Conservation (phyloP, 148 eudicot genomes). For the Vaccinium myrtillus region DNA sequence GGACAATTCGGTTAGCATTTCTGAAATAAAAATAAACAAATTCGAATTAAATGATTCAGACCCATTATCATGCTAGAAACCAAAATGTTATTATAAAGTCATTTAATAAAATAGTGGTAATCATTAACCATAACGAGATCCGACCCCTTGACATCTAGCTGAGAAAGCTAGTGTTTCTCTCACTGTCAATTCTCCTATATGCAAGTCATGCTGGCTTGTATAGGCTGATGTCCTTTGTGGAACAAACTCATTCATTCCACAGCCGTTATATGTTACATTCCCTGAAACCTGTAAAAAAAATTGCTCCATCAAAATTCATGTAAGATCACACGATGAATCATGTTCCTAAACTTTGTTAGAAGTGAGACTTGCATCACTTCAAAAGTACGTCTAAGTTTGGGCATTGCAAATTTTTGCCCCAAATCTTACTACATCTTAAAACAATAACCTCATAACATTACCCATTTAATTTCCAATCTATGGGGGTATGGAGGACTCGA, state of each 20-base stretch:
- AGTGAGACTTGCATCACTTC: not conserved
- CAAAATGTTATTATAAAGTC: not conserved
- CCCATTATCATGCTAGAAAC: not conserved
- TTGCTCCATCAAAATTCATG: not conserved
- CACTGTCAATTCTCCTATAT: conserved; percentile 64
- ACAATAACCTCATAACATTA: too few species aligned
- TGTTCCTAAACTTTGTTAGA: not conserved
- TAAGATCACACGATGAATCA: not conserved
- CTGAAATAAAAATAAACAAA: conserved; percentile 20
- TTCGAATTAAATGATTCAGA: not conserved
- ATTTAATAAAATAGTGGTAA: not conserved
- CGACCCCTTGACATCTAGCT: conserved; percentile 70
- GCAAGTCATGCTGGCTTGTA: conserved; percentile 64
- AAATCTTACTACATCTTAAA: not conserved
- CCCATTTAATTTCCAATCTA: too few species aligned
- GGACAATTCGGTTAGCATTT: conserved; percentile 43
- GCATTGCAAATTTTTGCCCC: not conserved
- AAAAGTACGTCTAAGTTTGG: not conserved
- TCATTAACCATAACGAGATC: conserved; percentile 52
- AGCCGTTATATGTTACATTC: conserved; percentile 55
- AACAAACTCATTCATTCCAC: conserved; percentile 56
- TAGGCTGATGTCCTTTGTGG: conserved; percentile 67
- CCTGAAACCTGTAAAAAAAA: conserved; percentile 42
- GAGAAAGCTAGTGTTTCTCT: conserved; percentile 67
- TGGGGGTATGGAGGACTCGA: too few species aligned